Evolutionary conservation across 2,329 filamentous ascomycete genomes (phyloP), one percentile per base, ranked within the genome.

Genomic region (Phialocephala sp.): DNA sequence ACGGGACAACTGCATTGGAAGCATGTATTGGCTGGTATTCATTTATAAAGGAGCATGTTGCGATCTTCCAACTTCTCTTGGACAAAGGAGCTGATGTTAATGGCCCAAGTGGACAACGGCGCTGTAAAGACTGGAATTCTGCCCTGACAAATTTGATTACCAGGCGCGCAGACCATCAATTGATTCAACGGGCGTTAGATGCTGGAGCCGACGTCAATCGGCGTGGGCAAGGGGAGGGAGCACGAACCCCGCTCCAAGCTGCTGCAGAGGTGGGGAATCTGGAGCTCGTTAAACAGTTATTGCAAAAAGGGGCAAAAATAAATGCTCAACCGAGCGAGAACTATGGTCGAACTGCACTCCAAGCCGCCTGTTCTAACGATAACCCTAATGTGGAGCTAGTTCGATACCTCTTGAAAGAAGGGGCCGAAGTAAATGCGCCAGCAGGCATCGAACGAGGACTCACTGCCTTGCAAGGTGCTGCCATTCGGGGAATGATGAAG

Each of bases 401-500:
- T 55, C 52, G 24, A 55, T 55, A 55, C 35, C 52, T 55, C 27
- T 32, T 55, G 15, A 41, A 41, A 41, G 37, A 41, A 41, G 37
- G 37, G 37, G 37, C 37, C 3, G 67, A 74, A 64, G 64, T 74
- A 22, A 72, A 76, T 69, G 69, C 67, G 35, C 55, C 54, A 24
- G 58, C 71, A 35, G 66, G 64, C n/a, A 45, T 37, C 24, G 60
- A 54, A n/a, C 60, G 58, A 39, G 71, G 71, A 27, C 37, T 64
- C 35, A 73, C 72, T n/a, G 74, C 72, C 54, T 64, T 76, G 12
- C 68, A 74, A 59, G 68, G 65, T 54, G 72, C 72, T 39, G 65
- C 66, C 54, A 62, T 41, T 52, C 55, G 63, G 5, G 68, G 70
- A 24, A 43, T 70, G 57, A 61, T 71, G 47, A 63, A 71, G n/a